phyloP scores from a whole-genome alignment of 768 basidiomycete genomes.

The Mycena metata region DNA sequence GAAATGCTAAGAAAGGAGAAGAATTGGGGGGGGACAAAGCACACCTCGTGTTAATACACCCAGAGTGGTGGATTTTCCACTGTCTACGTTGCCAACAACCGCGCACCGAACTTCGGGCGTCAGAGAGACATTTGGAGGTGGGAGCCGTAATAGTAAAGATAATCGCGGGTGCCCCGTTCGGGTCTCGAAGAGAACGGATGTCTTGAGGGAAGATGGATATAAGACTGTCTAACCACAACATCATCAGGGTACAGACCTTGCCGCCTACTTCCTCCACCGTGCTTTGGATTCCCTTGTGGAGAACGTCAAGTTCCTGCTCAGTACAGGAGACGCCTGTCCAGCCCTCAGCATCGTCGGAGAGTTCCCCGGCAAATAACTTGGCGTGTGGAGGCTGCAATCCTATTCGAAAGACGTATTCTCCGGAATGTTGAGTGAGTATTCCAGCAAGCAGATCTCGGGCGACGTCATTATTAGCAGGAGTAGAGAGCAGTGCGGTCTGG shows the following conservation, averaged over 20 bases:
- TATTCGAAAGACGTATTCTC: conserved; percentile 83
- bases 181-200: conserved; percentile 67
- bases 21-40: conserved; percentile 27
- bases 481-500: conserved; percentile 63
- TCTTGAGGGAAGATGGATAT: conserved; percentile 50
- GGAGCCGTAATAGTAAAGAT: conserved; percentile 77
- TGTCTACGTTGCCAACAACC: conserved; percentile 95
- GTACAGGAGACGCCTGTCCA: conserved; percentile 70
- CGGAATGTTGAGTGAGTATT: conserved; percentile 74
- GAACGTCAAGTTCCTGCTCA: conserved; percentile 62
- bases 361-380: conserved; percentile 68
- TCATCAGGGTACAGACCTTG: conserved; percentile 60
- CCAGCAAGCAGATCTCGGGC: conserved; percentile 77
- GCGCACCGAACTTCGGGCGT: conserved; percentile 96
- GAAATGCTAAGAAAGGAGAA: conserved; percentile 19
- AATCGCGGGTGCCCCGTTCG: conserved; percentile 65
- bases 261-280: conserved; percentile 84
- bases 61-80: conserved; percentile 94
- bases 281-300: conserved; percentile 59
- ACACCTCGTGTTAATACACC: conserved; percentile 94
- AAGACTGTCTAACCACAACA: neutral
- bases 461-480: conserved; percentile 58
- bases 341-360: conserved; percentile 59
- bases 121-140: conserved; percentile 78
- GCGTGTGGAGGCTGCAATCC: conserved; percentile 74